Evolutionary conservation across 2,329 filamentous ascomycete genomes (phyloP), one percentile per base, ranked within the genome.

Genomic region (Hymenoscyphus infarciens): DNA sequence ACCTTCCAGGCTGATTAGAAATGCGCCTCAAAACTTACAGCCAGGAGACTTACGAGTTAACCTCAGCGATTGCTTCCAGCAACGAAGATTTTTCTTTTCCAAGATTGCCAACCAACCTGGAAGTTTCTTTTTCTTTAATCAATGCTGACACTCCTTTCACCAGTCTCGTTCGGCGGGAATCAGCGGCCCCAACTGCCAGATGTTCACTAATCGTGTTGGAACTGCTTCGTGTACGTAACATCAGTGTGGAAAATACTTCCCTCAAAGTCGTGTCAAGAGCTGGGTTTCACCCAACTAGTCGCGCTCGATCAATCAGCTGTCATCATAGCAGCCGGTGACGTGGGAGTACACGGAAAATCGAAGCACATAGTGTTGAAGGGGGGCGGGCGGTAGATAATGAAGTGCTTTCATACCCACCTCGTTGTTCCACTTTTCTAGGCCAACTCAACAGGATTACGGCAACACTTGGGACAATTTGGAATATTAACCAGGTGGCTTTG

Each of bases 241-340:
- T 8, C 10, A 49, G 19, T 25, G 22, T 19, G 42, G 42, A 11
- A 2, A 22, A 49, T 49, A 49, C 8, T 25, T 49, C 19, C 19
- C 25, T 22, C 19, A 35, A n/a, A 49, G 19, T 19, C n/a, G 25
- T 55, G 5, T 33, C 10, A 27, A 55, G 53, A 29, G 53, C 53
- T 19, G 53, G 25, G 25, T 55, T 27, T 31, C 53, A 5, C 53
- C 13, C 25, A 11, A 27, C 22, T 10, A 27, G 53, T 33, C 53
- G 31, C 7, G 53, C 53, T n/a, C 31, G 27, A 55, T 55, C 53
- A 15, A 55, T 55, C 25, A 55, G 25, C 53, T 55, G 31, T 55
- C 42, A 49, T 49, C 42, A 49, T 22, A 49, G 25, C 19, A 49
- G 42, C 42, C 42, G 7, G 42, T 49, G 42, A 49, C 42, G 42